A percentile compares a stretch with the other conserved stretches of the same genome.
phyloP scores from a whole-genome alignment of 2,329 filamentous ascomycete genomes.

The Trichophyton benhamiae region DNA sequence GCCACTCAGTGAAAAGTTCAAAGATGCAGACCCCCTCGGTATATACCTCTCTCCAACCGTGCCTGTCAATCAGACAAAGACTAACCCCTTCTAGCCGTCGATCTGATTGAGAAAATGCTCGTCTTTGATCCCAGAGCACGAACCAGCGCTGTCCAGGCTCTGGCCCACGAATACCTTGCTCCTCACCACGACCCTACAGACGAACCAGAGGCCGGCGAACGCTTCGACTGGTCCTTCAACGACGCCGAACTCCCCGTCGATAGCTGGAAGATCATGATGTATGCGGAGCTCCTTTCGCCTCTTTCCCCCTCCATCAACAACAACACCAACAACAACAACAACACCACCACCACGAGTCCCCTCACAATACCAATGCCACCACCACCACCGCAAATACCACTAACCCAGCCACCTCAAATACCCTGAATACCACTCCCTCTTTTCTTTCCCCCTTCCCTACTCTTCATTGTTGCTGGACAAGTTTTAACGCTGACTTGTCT shows the following conservation, averaged over 20 bases:
- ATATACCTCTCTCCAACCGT: no score
- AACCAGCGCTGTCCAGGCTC: conserved; percentile 71
- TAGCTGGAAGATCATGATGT: conserved; percentile 99
- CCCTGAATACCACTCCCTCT: no score
- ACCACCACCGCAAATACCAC: no score
- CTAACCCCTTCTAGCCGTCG: conserved; percentile 52
- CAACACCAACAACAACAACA: neutral
- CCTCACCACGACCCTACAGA: conserved; percentile 97
- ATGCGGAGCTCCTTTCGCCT: conserved; percentile 27
- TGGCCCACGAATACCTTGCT: conserved; percentile 84
- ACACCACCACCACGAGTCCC: neutral
- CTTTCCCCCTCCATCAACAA: conserved; percentile 5
- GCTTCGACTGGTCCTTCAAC: conserved; percentile 99
- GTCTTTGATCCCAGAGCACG: conserved; percentile 98
- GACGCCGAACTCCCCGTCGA: conserved; percentile 94
- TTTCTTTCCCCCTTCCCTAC: no score
- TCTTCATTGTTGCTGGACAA: neutral
- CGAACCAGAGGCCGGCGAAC: conserved; percentile 88
- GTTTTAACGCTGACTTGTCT: conserved; percentile 12
- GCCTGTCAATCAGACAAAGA: neutral
- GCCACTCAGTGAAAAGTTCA: conserved; percentile 79
- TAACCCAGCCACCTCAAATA: no score
- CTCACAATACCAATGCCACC: neutral
- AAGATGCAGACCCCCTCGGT: conserved; percentile 82
- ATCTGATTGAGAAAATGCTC: conserved; percentile 89